Evolutionary conservation across 2,329 filamentous ascomycete genomes (phyloP).

Genomic region (Nannizzia gypsea): DNA sequence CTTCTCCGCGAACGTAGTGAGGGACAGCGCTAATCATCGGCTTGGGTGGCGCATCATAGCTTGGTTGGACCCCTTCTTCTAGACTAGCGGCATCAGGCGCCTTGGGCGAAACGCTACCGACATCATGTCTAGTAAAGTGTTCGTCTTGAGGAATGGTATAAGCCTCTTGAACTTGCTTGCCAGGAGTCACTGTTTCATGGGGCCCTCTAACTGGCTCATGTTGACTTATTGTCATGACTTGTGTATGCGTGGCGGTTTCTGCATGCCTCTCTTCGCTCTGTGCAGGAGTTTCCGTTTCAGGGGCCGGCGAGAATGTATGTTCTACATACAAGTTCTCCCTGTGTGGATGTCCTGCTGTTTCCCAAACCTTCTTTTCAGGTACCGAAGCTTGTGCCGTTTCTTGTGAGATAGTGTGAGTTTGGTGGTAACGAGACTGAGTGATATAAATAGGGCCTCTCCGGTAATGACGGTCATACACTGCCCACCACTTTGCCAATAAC

Average conservation of each 20-base stretch:
- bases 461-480: conserved; percentile 83
- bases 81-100: neutral
- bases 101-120: too few relatives aligned
- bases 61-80: neutral
- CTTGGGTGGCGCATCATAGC: neutral
- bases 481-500: conserved; percentile 83
- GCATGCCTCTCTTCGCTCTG: neutral
- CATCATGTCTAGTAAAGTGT: neutral
- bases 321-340: too few relatives aligned
- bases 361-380: neutral
- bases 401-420: neutral
- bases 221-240: neutral
- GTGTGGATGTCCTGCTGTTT: neutral
- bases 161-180: neutral
- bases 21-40: conserved; percentile 27
- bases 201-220: neutral
- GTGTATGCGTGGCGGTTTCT: neutral
- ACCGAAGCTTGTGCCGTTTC: neutral
- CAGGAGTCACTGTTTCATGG: neutral
- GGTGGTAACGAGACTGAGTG: neutral
- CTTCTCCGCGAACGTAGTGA: conserved; percentile 36
- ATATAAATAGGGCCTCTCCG: conserved; percentile 24
- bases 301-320: neutral
- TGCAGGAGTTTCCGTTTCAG: neutral
- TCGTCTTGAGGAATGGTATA: neutral